These are phyloP conservation scores for Harringtonia aguacate DNA, from an alignment of 2,329 filamentous ascomycete species.

Conservation along the genomic window DNA sequence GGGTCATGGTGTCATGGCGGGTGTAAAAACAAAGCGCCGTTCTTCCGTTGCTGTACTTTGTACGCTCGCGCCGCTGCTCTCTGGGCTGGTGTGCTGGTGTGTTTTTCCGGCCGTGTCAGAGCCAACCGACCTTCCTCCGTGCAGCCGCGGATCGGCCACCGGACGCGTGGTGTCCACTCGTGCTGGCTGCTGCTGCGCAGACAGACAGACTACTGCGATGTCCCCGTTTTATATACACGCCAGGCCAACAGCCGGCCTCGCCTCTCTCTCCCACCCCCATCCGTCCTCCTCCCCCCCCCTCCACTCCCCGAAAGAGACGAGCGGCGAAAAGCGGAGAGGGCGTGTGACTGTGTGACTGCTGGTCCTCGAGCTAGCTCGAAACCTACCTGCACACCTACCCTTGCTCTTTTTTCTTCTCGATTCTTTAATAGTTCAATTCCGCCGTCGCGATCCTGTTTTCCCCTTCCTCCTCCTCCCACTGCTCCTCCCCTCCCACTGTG, in stretches of 20 bases:
- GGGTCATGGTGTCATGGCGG: no score
- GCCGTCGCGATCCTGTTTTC: not conserved
- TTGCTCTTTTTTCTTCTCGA: not conserved
- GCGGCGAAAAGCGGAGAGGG: constrained; percentile 4
- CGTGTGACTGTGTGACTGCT: not conserved
- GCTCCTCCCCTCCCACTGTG: no score
- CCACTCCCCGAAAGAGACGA: no score
- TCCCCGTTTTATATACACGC: no score
- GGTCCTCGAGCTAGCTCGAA: not conserved
- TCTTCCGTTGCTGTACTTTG: not conserved
- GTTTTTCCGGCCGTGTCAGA: constrained; percentile 1
- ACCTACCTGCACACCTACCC: no score
- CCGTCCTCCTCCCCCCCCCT: not conserved
- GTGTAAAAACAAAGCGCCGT: not conserved
- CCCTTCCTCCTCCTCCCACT: not conserved
- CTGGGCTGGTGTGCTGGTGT: not conserved
- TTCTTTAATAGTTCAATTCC: not conserved
- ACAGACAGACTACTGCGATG: no score
- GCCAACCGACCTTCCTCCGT: constrained; percentile 11
- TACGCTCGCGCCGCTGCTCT: not conserved
- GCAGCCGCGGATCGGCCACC: constrained; percentile 10
- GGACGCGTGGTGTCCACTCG: no score
- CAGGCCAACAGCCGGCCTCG: not conserved
- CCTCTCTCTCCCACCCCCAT: no score
- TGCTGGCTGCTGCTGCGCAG: not conserved